Base-by-base conservation (phyloP, 208 protist genomes). In the Leishmania turanica region DNA sequence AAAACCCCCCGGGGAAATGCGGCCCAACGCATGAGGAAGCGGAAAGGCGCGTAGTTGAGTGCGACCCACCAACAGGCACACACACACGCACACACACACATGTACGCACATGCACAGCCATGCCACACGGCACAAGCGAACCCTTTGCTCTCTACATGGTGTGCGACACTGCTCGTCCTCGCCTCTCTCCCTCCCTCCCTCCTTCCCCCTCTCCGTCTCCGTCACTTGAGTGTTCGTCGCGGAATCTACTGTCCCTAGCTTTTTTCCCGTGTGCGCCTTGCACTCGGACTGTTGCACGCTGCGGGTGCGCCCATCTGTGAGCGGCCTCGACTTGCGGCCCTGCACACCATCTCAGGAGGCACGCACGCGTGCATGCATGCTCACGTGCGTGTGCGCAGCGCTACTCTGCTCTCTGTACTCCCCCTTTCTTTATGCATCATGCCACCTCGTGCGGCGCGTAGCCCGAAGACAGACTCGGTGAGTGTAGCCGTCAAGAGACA, bases 401-500 rank as follows among this genome's bases (percentile, higher is more conserved):
- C 24, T 17, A 58, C 71, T 13, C 40, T 45, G 21, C 42, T 24
- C 42, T 11, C 42, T 72, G 15, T 49, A 27, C 65, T 60, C n/a
- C 45, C 15, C 15, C 1, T 75, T 4, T 60, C 71, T n/a, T 42
- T 49, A 3, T 1, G 70, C 21, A 31, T 53, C 21, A 85, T 85
- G 82, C 82, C 82, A 19, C 77, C 82, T n/a, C 82, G 82, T 64
- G 66, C 62, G 19, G 65, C 40, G n/a, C 72, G 78, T 19, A 47
- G 51, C 31, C 54, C 53, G 1, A 85, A 81, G 37, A 82, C 62
- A 37, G 54, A 78, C 73, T 85, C 82, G 27, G 65, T 85, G 24
- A 42, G 64, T 31, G 71, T 82, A 7, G 82, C 82, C 21, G 65
- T 71, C 42, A 84, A 82, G 82, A 81, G 45, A 15, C 78, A 79